These are phyloP conservation scores for Themeda triandra DNA, from an alignment of 176 grass and related monocot species.

Conservation along the genomic window DNA sequence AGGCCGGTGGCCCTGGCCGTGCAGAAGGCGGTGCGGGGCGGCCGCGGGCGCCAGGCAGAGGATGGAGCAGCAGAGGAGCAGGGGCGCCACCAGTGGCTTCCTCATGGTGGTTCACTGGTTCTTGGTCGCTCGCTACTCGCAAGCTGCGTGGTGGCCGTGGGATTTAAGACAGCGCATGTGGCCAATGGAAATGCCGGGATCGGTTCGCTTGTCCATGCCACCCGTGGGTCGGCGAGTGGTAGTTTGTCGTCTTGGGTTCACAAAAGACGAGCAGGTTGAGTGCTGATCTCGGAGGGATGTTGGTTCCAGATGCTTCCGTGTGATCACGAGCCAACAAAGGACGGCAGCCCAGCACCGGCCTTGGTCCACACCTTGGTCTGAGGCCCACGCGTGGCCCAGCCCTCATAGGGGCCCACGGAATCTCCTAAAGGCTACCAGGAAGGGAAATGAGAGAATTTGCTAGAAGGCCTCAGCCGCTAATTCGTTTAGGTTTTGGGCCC, in stretches of 20 bases:
- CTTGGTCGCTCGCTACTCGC: neutral
- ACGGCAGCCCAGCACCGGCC: no score
- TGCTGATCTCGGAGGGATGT: no score
- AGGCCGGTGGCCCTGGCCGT: conserved; percentile 1
- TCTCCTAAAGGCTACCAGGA: no score
- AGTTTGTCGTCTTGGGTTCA: neutral
- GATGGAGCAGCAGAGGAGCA: neutral
- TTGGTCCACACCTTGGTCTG: no score
- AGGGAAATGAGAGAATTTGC: no score
- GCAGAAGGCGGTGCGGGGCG: neutral
- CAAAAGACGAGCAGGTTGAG: neutral
- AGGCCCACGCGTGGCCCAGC: no score
- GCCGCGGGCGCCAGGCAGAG: neutral
- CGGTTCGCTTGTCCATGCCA: neutral
- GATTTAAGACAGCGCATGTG: neutral
- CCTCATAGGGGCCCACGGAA: no score
- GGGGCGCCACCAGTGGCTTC: neutral
- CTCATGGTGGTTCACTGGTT: neutral
- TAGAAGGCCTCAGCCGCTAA: no score
- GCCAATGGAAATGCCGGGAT: neutral
- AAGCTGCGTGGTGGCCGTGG: neutral
- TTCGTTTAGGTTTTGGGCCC: no score
- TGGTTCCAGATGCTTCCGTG: no score
- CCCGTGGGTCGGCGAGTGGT: conserved; percentile 4
- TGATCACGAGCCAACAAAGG: no score